Percentiles rank a stretch among this genome's conserved stretches.
Evolutionary conservation across 495 filamentous ascomycete genomes (phyloP).

Genomic region (Platismatia glauca): DNA sequence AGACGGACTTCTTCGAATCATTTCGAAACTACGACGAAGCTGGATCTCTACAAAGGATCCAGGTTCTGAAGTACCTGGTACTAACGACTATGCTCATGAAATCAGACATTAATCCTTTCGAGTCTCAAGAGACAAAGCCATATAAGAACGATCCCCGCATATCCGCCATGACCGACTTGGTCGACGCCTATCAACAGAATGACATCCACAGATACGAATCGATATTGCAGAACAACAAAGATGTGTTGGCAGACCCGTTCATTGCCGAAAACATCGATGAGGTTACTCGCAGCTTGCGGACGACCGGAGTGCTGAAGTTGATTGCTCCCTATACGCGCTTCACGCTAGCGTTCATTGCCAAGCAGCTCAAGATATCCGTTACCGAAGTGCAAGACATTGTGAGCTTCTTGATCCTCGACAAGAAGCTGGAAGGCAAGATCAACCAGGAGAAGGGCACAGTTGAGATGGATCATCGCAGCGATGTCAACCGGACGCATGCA

Average conservation of each 20-base stretch:
- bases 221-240: constrained; percentile 78
- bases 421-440: constrained; percentile 77
- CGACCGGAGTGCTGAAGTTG: constrained; percentile 85
- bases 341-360: constrained; percentile 73
- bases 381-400: constrained; percentile 88
- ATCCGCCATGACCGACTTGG: constrained; percentile 91
- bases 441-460: constrained; percentile 80
- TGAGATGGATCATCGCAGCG: constrained; percentile 63
- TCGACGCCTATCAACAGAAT: constrained; percentile 92
- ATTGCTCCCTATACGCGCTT: constrained; percentile 94
- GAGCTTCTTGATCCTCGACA: constrained; percentile 83
- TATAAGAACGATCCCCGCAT: constrained; percentile 95
- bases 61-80: constrained; percentile 94
- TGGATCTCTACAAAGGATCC: constrained; percentile 88
- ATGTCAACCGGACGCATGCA: constrained; percentile 64
- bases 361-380: constrained; percentile 72
- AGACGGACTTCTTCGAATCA: constrained; percentile 96
- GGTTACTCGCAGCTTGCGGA: constrained; percentile 96
- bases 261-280: constrained; percentile 99
- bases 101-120: constrained; percentile 98
- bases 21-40: constrained; percentile 99
- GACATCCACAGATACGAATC: constrained; percentile 88
- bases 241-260: constrained; percentile 85
- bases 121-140: constrained; percentile 98
- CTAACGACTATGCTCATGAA: constrained; percentile 98